Base-by-base conservation (phyloP, 139 green algal genomes). In the Chlorella sorokiniana region DNA sequence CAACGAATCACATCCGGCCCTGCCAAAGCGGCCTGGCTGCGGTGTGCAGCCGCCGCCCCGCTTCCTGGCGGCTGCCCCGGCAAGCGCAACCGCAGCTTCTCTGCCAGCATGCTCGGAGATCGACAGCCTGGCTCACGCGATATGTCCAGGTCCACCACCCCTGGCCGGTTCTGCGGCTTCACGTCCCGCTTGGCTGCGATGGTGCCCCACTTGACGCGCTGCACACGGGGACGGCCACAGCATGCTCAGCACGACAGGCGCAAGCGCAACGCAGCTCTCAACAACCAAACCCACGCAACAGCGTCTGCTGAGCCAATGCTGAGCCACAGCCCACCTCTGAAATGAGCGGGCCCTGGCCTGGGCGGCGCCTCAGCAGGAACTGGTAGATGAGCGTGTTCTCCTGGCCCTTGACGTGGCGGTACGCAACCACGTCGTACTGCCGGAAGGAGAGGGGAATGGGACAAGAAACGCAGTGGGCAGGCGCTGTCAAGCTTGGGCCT, bases 131-230 rank as follows among this genome's bases (percentile, higher is more conserved):
- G 33, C 71, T 64, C 65, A 75, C 68, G 71, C 2, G 78, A 84
- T 59, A 92, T 74, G 75, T 92, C 88, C 22, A 67, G 62, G 45
- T 82, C 81, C 40, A 90, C 81, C 51, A 91, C 31, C 27, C 89
- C 81, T 1, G 61, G 59, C 42, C 76, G 70, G 27, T 52, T 83
- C 41, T 84, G 54, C 6, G 78, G 48, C 52, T 64, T 69, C 23
- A 75, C 20, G 41, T 82, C 70, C 18, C 71, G 70, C 11, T 79
- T 65, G 10, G 86, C 83, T 20, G 31, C 56, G 38, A 74, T 81
- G 22, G 35, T 74, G 37, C 88, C 84, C 40, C 75, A 86, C 35
- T 52, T 61, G n/a, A 92, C 86, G 40, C 67, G 35, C 78, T 83
- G 78, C 78, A 35, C 35, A n/a, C 3, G 69, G 44, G n/a, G 63